These are phyloP conservation scores for Rhizopogon sp. DNA, from an alignment of 768 basidiomycete genomes.

Conservation along the genomic window DNA sequence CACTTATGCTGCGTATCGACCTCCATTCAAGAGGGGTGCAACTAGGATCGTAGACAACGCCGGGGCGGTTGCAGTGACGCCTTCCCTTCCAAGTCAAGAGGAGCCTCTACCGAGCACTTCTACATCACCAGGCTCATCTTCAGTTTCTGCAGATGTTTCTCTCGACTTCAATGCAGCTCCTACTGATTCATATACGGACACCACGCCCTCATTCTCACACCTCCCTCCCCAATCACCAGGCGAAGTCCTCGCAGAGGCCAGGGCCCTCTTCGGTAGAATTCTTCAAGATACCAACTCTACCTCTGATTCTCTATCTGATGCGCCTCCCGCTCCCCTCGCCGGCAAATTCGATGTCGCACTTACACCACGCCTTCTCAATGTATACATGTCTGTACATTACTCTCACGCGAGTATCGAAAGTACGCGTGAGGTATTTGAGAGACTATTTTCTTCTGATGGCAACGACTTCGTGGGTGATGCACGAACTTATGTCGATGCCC, in stretches of 20 bases:
- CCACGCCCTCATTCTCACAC: conserved; percentile 31
- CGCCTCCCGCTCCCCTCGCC: conserved; percentile 6
- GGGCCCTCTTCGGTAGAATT: conserved; percentile 60
- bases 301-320: background rate
- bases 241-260: conserved; percentile 70
- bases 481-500: conserved; percentile 54
- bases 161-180: background rate
- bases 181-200: background rate
- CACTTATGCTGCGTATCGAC: conserved; percentile 76
- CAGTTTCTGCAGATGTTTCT: background rate
- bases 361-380: conserved; percentile 63
- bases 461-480: conserved; percentile 41
- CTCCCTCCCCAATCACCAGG: conserved; percentile 66
- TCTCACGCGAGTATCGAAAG: conserved; percentile 47
- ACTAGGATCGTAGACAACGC: conserved; percentile 36
- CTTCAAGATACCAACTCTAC: conserved; percentile 33
- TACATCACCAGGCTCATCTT: conserved; percentile 1
- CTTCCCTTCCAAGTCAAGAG: background rate
- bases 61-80: conserved; percentile 4
- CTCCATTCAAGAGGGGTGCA: conserved; percentile 55
- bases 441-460: conserved; percentile 32
- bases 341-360: conserved; percentile 57
- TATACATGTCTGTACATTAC: conserved; percentile 79
- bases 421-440: conserved; percentile 45
- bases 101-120: conserved; percentile 1